Evolutionary conservation across 2,329 filamentous ascomycete genomes (phyloP).

Genomic region (Fusarium sterilihyphosum): DNA sequence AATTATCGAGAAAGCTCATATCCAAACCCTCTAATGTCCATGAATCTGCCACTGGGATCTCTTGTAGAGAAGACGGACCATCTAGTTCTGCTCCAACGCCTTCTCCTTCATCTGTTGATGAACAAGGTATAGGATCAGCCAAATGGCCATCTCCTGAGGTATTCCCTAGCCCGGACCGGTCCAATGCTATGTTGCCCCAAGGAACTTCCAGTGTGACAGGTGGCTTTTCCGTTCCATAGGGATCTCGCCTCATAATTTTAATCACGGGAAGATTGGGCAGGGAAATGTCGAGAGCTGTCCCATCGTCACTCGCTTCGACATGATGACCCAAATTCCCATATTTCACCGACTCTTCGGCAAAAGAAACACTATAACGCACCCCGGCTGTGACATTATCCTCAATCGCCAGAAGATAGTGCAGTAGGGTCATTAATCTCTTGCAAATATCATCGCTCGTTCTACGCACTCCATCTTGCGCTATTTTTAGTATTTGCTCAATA

Average conservation of each 20-base stretch:
- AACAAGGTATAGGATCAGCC: background rate
- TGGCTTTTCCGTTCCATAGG: background rate
- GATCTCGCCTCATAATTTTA: constrained; percentile 40
- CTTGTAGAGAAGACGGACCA: background rate
- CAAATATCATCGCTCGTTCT: constrained; percentile 52
- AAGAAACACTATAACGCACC: constrained; percentile 32
- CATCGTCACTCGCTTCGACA: constrained; percentile 6
- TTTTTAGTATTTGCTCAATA: constrained; percentile 49
- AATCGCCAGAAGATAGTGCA: constrained; percentile 54
- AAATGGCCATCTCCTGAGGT: background rate
- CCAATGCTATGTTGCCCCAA: background rate
- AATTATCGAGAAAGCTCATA: constrained; percentile 15
- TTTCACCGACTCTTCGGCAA: constrained; percentile 22
- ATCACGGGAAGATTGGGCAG: constrained; percentile 57
- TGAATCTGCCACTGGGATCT: background rate
- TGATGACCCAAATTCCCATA: constrained; percentile 38
- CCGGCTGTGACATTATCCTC: constrained; percentile 50
- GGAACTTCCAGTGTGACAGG: background rate
- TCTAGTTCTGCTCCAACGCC: background rate
- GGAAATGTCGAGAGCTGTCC: constrained; percentile 46
- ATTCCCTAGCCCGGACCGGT: background rate
- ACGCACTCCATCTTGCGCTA: constrained; percentile 49
- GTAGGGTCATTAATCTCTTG: constrained; percentile 51
- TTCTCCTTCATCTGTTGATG: background rate
- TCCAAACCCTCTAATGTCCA: constrained; percentile 7